These are phyloP conservation scores for Pythium phragmitis DNA, from an alignment of 352 stramenopile genomes.

Conservation along the genomic window DNA sequence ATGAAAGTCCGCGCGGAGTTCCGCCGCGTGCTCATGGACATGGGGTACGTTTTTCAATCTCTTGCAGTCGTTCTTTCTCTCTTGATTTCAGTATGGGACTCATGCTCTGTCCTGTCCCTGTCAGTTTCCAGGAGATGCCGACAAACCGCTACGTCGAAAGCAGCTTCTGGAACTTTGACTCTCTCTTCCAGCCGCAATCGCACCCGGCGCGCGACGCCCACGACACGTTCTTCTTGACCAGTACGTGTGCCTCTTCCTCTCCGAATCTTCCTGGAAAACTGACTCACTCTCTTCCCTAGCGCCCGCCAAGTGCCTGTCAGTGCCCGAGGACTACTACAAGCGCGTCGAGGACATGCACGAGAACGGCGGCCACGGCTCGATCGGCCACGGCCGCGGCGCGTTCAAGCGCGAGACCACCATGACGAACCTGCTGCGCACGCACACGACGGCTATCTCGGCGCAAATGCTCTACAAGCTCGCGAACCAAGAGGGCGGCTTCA, in stretches of 20 bases:
- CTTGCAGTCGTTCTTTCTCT: background rate
- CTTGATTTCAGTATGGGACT: background rate
- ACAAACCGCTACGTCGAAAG: conserved; percentile 99
- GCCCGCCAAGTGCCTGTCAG: conserved; percentile 67
- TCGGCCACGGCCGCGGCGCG: conserved; percentile 85
- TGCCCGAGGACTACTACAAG: conserved; percentile 99
- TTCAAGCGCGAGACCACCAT: conserved; percentile 96
- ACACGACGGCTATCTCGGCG: conserved; percentile 99
- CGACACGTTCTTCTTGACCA: conserved; percentile 99
- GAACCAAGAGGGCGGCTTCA: conserved; percentile 95
- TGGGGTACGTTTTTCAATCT: conserved; percentile 80
- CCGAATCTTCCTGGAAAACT: background rate
- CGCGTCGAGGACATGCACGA: conserved; percentile 98
- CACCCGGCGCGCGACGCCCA: conserved; percentile 99
- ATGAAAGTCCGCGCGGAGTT: conserved; percentile 98
- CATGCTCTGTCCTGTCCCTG: background rate
- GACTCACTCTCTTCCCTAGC: conserved; percentile 32
- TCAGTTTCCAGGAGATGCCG: conserved; percentile 98
- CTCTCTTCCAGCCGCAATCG: conserved; percentile 99
- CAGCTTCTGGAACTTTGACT: conserved; percentile 99
- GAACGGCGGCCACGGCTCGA: conserved; percentile 94
- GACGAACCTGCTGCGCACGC: conserved; percentile 99
- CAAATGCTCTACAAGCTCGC: conserved; percentile 99
- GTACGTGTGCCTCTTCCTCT: conserved; percentile 34
- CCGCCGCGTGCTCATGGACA: conserved; percentile 98